phyloP scores from a whole-genome alignment of 1,284 basidiomycete species.

The Cryptococcus hybrid region DNA sequence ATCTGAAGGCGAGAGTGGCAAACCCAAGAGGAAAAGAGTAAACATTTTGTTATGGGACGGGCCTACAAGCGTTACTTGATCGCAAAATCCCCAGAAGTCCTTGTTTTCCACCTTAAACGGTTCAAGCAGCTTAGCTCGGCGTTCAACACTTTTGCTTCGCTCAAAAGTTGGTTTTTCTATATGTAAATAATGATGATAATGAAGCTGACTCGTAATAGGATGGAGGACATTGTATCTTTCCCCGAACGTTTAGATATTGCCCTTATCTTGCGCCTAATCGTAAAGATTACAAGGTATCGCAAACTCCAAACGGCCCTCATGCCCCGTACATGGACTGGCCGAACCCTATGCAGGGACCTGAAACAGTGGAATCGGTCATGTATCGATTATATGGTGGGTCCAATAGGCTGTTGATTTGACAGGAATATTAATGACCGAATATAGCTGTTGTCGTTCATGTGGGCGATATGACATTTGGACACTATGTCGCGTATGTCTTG shows the following conservation, averaged over 20 bases:
- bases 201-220: conserved; percentile 37
- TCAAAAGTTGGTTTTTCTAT: conserved; percentile 18
- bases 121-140: conserved; percentile 68
- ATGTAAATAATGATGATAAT: no score
- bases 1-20: conserved; percentile 20
- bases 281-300: conserved; percentile 44
- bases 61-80: conserved; percentile 95
- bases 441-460: conserved; percentile 83
- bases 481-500: conserved; percentile 70
- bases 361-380: conserved; percentile 36
- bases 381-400: conserved; percentile 46
- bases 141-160: conserved; percentile 39
- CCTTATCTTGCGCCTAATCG: conserved; percentile 65
- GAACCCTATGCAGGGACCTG: conserved; percentile 39
- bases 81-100: conserved; percentile 75
- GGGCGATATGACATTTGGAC: conserved; percentile 79
- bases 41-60: conserved; percentile 63
- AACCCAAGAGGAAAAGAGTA: conserved; percentile 29
- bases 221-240: conserved; percentile 80
- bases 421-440: no score
- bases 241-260: conserved; percentile 79
- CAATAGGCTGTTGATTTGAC: neutral
- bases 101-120: conserved; percentile 89
- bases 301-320: conserved; percentile 29
- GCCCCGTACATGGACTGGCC: conserved; percentile 49